phyloP scores from a whole-genome alignment of 2,329 filamentous ascomycete species.

The Cucurbitaria berberidis region DNA sequence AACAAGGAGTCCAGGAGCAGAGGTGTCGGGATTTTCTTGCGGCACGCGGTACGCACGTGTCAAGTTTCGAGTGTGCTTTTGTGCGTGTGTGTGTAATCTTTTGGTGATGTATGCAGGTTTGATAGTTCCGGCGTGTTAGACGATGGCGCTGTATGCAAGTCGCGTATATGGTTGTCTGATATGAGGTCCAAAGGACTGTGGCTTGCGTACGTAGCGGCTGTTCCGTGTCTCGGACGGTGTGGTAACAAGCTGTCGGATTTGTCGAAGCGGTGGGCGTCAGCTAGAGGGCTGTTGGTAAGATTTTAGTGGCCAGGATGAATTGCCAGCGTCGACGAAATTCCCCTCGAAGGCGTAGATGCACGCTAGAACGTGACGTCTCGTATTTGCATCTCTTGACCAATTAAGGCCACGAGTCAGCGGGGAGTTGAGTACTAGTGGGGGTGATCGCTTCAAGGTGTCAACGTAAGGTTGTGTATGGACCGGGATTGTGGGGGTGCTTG shows the following conservation, averaged over 20 bases:
- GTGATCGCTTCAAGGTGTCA: neutral
- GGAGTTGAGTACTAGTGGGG: neutral
- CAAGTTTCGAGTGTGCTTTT: neutral
- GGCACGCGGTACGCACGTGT: slow-evolving; percentile 8
- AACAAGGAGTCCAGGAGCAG: slow-evolving; percentile 1
- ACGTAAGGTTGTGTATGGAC: neutral
- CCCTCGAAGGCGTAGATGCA: slow-evolving; percentile 1
- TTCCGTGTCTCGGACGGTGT: slow-evolving; percentile 4
- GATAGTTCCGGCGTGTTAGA: neutral
- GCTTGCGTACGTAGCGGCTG: slow-evolving; percentile 9
- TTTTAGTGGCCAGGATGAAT: slow-evolving; percentile 2
- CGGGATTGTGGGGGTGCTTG: neutral
- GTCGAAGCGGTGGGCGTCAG: slow-evolving; percentile 16
- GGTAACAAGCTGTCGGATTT: slow-evolving; percentile 14
- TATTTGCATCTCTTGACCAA: neutral
- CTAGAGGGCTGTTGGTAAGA: slow-evolving; percentile 12
- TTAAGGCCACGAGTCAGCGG: neutral
- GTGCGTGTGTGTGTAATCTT: neutral
- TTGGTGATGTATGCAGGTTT: neutral
- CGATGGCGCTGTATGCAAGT: neutral
- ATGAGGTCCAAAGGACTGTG: neutral
- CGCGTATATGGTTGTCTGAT: slow-evolving; percentile 1
- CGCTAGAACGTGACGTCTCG: slow-evolving; percentile 2
- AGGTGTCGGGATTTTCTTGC: neutral
- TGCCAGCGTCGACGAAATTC: slow-evolving; percentile 2